Conservation (phyloP, 208 protist species). For the Wallacemonas collosoma region DNA sequence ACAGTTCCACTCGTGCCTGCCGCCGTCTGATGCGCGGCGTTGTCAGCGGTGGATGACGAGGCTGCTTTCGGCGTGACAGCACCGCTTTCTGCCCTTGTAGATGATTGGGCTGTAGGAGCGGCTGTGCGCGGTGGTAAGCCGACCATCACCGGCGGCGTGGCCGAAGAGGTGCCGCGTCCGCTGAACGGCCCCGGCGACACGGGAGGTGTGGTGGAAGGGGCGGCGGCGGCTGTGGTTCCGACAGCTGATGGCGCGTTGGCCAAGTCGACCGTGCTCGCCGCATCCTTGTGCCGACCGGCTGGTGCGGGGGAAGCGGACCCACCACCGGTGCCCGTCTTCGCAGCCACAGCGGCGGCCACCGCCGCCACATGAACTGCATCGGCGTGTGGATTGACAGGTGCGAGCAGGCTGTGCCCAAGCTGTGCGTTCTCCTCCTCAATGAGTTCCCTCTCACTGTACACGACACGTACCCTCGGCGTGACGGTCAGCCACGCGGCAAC, state of each 20-base stretch:
- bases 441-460: conserved; percentile 62
- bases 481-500: conserved; percentile 69
- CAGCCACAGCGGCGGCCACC: not conserved
- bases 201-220: no score
- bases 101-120: not conserved
- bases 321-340: conserved; percentile 9
- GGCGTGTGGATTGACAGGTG: conserved; percentile 36
- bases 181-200: no score
- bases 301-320: not conserved
- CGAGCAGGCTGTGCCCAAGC: conserved; percentile 62
- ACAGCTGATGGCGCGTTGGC: no score
- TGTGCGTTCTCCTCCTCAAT: conserved; percentile 60
- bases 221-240: no score
- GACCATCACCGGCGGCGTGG: no score
- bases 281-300: not conserved
- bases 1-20: no score
- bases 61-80: not conserved
- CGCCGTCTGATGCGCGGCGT: not conserved
- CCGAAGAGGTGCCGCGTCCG: no score
- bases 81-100: not conserved
- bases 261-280: no score
- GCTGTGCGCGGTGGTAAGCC: not conserved
- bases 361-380: conserved; percentile 15
- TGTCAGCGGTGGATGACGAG: not conserved
- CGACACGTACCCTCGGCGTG: conserved; percentile 44